Conservation (phyloP, 306 rosid species). For the Echinosophora koreensis region DNA sequence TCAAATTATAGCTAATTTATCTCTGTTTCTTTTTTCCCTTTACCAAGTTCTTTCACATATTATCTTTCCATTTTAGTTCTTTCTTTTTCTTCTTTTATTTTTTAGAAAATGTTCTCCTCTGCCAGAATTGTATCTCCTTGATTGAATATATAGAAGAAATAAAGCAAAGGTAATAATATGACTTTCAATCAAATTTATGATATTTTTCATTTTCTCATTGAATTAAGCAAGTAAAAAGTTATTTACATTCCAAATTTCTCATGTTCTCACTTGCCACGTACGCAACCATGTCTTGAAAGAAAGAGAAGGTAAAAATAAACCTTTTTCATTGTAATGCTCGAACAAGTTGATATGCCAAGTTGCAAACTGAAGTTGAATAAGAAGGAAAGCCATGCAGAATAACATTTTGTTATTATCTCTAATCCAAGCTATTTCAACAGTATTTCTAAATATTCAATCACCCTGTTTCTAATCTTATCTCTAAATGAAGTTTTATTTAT, state of each 20-base stretch:
- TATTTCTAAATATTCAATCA: slow-evolving; percentile 7
- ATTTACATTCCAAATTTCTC: neutral
- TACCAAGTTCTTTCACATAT: neutral
- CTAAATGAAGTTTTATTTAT: slow-evolving; percentile 21
- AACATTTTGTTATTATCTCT: slow-evolving; percentile 11
- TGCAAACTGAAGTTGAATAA: slow-evolving; percentile 20
- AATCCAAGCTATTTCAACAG: slow-evolving; percentile 5
- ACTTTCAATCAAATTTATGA: too few relatives aligned
- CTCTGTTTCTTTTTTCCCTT: slow-evolving; percentile 25
- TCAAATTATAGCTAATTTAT: slow-evolving; percentile 27
- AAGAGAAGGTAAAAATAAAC: slow-evolving; percentile 17
- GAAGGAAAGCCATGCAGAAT: slow-evolving; percentile 7
- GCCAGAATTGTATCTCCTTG: too few relatives aligned
- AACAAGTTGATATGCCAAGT: slow-evolving; percentile 6
- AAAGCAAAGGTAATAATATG: neutral
- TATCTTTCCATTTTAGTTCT: neutral
- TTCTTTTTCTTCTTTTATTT: neutral
- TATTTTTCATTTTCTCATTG: slow-evolving; percentile 8
- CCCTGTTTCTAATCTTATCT: slow-evolving; percentile 1
- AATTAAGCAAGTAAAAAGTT: neutral
- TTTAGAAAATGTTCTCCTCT: neutral
- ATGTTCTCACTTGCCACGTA: slow-evolving; percentile 1
- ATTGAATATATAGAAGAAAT: slow-evolving; percentile 5
- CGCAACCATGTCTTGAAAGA: neutral
- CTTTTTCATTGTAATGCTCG: neutral